Conservation (phyloP, 306 rosid genomes). For the Cicer judaicum region DNA sequence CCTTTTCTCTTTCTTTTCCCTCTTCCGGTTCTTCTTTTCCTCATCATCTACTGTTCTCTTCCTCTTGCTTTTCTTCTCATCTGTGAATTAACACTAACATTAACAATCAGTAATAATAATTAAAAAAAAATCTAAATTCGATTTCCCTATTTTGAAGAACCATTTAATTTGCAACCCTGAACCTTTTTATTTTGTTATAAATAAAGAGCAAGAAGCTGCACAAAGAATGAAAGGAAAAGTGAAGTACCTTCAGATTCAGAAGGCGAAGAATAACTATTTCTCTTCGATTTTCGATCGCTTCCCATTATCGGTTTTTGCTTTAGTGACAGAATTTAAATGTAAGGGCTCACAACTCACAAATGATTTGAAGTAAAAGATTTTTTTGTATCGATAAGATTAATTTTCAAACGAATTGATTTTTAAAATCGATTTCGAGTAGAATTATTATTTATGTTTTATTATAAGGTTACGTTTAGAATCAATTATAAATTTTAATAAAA, state of each 20-base stretch:
- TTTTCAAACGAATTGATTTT: too few relatives aligned
- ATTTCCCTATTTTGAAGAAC: slow-evolving; percentile 17
- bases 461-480: too few relatives aligned
- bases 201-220: not conserved
- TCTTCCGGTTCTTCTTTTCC: slow-evolving; percentile 62
- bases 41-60: slow-evolving; percentile 62
- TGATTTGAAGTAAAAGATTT: not conserved
- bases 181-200: not conserved
- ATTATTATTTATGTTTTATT: too few relatives aligned
- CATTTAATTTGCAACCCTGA: not conserved
- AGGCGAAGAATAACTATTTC: slow-evolving; percentile 53
- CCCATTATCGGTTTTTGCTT: slow-evolving; percentile 61
- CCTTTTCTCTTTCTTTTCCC: slow-evolving; percentile 67
- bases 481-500: too few relatives aligned
- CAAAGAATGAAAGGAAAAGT: slow-evolving; percentile 3
- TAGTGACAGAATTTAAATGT: too few relatives aligned
- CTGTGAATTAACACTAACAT: slow-evolving; percentile 51
- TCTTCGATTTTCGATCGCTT: slow-evolving; percentile 75
- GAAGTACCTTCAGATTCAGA: slow-evolving; percentile 69
- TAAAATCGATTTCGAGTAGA: too few relatives aligned
- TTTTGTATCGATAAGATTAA: too few relatives aligned
- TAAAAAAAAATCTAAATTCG: too few relatives aligned
- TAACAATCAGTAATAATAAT: slow-evolving; percentile 3
- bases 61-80: slow-evolving; percentile 73
- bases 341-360: not conserved